Evolutionary conservation across 2,329 filamentous ascomycete species (phyloP), one percentile per base, ranked within the genome.

Genomic region (Colletotrichum sp.): DNA sequence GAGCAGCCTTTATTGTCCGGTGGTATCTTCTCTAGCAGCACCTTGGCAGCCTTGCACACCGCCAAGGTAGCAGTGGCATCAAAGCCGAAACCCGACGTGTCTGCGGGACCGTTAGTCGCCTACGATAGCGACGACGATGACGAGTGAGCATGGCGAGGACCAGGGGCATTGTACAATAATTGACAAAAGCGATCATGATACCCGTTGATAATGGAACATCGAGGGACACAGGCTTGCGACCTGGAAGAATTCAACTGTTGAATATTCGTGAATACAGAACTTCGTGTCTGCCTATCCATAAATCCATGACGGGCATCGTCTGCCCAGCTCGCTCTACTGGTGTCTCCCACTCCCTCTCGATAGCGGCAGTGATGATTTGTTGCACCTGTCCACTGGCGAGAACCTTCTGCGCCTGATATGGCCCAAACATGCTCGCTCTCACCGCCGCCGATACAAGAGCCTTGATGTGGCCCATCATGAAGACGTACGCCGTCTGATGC

Each of bases 121-220:
- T 99, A 99, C 80, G 95, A 92, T 70, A 98, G 95, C 82, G 95
- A 98, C 83, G 94, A 98, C 74, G 93, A 87, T 70, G 85, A 88
- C 84, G 83, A 74, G 51, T 79, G 82, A 74, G 75, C 8, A 78
- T 13, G 43, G n/a, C 21, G 79, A 73, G 80, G 74, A 77, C 77
- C 73, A 43, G 81, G 16, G 24, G 76, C 79, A 74, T 93, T 96
- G 83, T 97, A 96, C 80, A 97, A 97, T 69, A 96, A 96, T 15
- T 63, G 38, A 68, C 51, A 67, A 69, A 74, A 51, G 70, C 66
- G 47, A 67, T 69, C 47, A 69, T 69, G 69, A 75, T 74, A 75
- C 73, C 72, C 74, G 47, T 69, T 73, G 57, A 71, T 54, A 73
- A 72, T 67, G 62, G 69, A 71, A 73, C 68, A 73, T 71, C 61